Evolutionary conservation across 192 early-diverging fungal genomes (phyloP), one percentile per base, ranked within the genome.

Genomic region (Obelidium mucronatum): DNA sequence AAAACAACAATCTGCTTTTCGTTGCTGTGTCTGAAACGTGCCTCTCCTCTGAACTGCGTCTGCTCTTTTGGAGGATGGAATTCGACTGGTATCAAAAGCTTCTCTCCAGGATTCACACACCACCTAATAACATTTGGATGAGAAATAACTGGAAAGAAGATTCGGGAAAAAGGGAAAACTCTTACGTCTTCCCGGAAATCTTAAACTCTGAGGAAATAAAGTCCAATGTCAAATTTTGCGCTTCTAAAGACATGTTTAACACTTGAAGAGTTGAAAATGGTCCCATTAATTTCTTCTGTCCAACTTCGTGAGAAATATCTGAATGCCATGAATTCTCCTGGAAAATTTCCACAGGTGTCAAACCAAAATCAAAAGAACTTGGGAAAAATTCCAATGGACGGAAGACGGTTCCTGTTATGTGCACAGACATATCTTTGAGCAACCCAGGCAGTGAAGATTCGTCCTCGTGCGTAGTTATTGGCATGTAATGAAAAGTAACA

Each of bases 21-120:
- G 63, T 84, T 79, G 24, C 87, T 90, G 73, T 91, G 88, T 3
- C 42, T 36, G 67, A 91, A 90, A 19, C 73, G 35, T 0, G 88
- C 89, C 59, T 83, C 87, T 28, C 89, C 89, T 15, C 76, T 77
- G 67, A 90, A 91, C 67, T 87, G 82, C 0, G 82, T 73, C 62
- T 91, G 89, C 60, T 90, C 87, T 56, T 83, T 76, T 22, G 81
- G 78, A 2, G 89, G 89, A 75, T 87, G 84, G 68, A 91, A 91
- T 61, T 87, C 84, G 0, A 91, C 74, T 34, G 85, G 87, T 52
- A 91, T 85, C 30, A 61, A 30, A 37, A 90, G 44, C 71, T 84
- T 81, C 26, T 87, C 87, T 58, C 87, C 87, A n/a, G 86, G 70
- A 55, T 80, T 76, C 33, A 91, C 55, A 22, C 56, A 35, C 89